phyloP scores from a whole-genome alignment of 192 early-diverging fungal genomes.

The Dimargaris cristalligena region DNA sequence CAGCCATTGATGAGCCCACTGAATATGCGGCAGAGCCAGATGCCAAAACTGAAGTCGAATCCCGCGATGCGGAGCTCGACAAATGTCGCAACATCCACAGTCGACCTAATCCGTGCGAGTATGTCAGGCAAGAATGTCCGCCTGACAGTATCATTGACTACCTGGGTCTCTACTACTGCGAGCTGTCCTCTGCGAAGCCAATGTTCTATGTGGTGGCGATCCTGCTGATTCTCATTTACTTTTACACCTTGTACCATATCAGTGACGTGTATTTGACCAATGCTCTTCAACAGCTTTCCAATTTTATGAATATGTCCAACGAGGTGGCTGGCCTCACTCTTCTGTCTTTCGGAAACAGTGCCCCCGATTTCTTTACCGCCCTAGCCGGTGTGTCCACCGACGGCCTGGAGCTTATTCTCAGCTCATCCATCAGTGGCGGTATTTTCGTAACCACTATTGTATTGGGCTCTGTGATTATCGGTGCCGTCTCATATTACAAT shows the following conservation, averaged over 20 bases:
- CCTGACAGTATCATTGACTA: conserved; percentile 1
- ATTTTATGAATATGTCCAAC: conserved; percentile 9
- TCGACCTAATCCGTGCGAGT: not conserved
- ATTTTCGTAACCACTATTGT: conserved; percentile 5
- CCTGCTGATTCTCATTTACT: not conserved
- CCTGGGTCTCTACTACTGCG: conserved; percentile 5
- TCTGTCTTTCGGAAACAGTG: conserved; percentile 9
- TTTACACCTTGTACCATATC: conserved; percentile 9
- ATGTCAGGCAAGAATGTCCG: not conserved
- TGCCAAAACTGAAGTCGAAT: not conserved
- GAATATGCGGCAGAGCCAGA: not conserved
- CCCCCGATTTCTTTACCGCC: conserved; percentile 9
- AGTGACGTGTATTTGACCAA: conserved; percentile 7
- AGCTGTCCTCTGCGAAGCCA: not conserved
- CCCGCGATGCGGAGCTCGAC: not conserved
- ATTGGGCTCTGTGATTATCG: conserved; percentile 1
- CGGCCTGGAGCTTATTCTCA: not conserved
- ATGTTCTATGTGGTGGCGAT: conserved; percentile 7
- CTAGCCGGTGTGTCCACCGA: conserved; percentile 9
- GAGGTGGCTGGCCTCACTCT: conserved; percentile 7
- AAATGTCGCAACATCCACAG: not conserved
- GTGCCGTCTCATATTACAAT: not conserved
- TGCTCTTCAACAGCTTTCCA: conserved; percentile 8
- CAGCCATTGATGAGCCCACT: too few relatives aligned
- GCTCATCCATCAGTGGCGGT: conserved; percentile 5